phyloP scores from a whole-genome alignment of 768 basidiomycete genomes.

The Mycena latifolia region DNA sequence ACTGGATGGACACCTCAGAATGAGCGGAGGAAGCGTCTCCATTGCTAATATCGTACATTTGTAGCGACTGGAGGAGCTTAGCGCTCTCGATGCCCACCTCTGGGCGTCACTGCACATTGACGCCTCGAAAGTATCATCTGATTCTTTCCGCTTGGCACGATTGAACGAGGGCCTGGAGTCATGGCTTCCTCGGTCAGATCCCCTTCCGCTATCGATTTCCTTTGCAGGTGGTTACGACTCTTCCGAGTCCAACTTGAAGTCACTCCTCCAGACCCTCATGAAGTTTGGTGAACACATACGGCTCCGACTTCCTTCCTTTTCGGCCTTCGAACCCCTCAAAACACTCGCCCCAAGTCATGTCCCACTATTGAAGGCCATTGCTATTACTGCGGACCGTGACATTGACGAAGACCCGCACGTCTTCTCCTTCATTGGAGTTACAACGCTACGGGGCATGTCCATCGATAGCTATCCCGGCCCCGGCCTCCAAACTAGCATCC shows the following conservation, averaged over 20 bases:
- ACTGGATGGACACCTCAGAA: not conserved
- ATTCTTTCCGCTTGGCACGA: too few species aligned
- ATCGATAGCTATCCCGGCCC: too few species aligned
- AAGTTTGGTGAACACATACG: not conserved
- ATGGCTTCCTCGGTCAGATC: too few species aligned
- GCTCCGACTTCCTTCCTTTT: not conserved
- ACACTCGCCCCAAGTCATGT: not conserved
- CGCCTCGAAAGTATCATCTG: too few species aligned
- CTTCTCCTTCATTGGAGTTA: not conserved
- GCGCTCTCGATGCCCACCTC: slow-evolving; percentile 10
- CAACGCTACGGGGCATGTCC: too few species aligned
- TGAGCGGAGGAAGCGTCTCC: not conserved
- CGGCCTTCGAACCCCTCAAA: not conserved
- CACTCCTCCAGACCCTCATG: too few species aligned
- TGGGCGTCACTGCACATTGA: slow-evolving; percentile 1
- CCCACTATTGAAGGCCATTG: not conserved
- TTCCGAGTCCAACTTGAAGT: too few species aligned
- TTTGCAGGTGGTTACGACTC: too few species aligned
- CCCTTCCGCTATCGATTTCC: too few species aligned
- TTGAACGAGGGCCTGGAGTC: not conserved
- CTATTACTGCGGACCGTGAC: not conserved
- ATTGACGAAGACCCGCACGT: not conserved
- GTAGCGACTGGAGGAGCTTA: slow-evolving; percentile 2
- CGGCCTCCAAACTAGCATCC: too few species aligned
- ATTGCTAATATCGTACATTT: slow-evolving; percentile 2